Evolutionary conservation across 2,329 filamentous ascomycete species (phyloP).

Genomic region (Fusarium sp.): DNA sequence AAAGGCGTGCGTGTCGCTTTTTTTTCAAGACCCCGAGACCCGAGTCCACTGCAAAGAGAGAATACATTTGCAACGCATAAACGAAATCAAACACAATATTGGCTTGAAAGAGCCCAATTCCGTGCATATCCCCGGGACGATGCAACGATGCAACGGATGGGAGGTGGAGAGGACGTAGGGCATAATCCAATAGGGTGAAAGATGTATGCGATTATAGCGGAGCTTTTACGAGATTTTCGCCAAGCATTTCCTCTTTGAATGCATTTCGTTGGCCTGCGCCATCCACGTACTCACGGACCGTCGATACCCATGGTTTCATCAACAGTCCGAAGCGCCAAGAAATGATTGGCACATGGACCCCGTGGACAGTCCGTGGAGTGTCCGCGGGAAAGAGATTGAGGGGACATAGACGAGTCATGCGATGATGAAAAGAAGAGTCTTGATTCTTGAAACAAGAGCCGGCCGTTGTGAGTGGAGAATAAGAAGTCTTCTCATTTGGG

Average conservation of each 20-base stretch:
- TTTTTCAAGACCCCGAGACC: background rate
- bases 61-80: no score
- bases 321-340: background rate
- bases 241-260: background rate
- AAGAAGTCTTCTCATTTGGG: no score
- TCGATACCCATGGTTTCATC: background rate
- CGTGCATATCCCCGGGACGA: fast-evolving
- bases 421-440: background rate
- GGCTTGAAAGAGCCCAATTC: background rate
- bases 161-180: background rate
- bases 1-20: no score
- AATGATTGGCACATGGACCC: no score
- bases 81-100: background rate
- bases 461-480: fast-evolving
- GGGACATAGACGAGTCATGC: background rate
- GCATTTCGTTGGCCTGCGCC: background rate
- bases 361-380: background rate
- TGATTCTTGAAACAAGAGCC: background rate
- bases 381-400: background rate
- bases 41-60: background rate
- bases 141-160: background rate
- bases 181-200: background rate
- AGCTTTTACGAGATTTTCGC: background rate
- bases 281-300: background rate
- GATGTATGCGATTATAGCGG: background rate